Evolutionary conservation across 805 yeast genomes (phyloP).

Genomic region (Nakazawaea pomicola): DNA sequence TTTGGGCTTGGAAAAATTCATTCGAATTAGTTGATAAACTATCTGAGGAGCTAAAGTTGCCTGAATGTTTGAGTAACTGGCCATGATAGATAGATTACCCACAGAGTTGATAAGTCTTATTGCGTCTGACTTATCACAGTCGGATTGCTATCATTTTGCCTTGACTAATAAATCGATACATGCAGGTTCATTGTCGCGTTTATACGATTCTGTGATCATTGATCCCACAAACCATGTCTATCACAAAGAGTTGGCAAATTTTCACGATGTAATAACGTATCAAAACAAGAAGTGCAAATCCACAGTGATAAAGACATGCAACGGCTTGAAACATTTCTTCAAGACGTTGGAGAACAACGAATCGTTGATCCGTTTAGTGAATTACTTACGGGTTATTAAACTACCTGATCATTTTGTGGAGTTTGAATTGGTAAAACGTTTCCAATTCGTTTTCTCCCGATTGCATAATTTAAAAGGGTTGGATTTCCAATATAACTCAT

Average conservation of each 20-base stretch:
- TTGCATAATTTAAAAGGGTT: slow-evolving; percentile 16
- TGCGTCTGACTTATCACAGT: slow-evolving; percentile 17
- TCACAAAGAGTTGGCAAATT: slow-evolving; percentile 19
- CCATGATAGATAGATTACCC: slow-evolving; percentile 24
- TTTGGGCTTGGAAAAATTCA: too few species aligned
- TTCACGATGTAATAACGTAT: slow-evolving; percentile 14
- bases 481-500: slow-evolving; percentile 18
- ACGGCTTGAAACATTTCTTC: slow-evolving; percentile 20
- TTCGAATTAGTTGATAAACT: too few species aligned
- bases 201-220: slow-evolving; percentile 21
- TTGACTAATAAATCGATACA: slow-evolving; percentile 15
- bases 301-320: slow-evolving; percentile 17
- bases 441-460: slow-evolving; percentile 15
- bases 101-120: slow-evolving; percentile 18
- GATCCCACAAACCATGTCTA: slow-evolving; percentile 19
- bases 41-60: too few species aligned
- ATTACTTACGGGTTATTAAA: slow-evolving; percentile 17
- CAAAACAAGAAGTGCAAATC: slow-evolving; percentile 6
- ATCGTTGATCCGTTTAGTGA: slow-evolving; percentile 13
- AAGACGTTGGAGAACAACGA: slow-evolving; percentile 14
- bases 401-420: slow-evolving; percentile 22
- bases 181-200: slow-evolving; percentile 13
- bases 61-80: too few species aligned
- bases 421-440: slow-evolving; percentile 16
- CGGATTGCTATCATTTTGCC: slow-evolving; percentile 22